Base-by-base conservation (phyloP, 805 yeast species). In the Candida verbasci region DNA sequence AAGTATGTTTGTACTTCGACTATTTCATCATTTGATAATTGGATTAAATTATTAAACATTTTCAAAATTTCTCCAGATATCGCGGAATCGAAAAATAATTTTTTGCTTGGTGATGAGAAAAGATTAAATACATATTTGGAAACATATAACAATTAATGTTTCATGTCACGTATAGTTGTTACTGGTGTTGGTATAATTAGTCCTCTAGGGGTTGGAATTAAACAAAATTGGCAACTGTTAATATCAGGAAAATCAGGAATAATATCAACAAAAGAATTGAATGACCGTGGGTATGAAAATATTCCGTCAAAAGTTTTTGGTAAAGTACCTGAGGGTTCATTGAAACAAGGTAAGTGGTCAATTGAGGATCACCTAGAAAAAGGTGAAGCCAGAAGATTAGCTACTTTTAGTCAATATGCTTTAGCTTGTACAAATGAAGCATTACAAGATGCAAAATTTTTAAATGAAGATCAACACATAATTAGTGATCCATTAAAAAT, bases 151-250 rank as follows among this genome's bases (percentile, higher is more conserved):
- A 28, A 26, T 18, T 35, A 6, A 22, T 14, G 41, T 45, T 46
- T 36, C 66, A 39, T 25, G 35, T 18, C 38, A 40, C 63, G 96
- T 58, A 95, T 91, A 0, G 97, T 91, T 1, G 82, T 91, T 1
- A 93, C 98, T 0, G 98, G 98, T 0, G 54, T 93, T 6, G 97
- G 97, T 0, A 61, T 85, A 18, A 75, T 89, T 1, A 77, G 93
- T 0, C 98, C 98, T 0, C 61, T 93, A 3, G 97, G 97, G 0
- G 78, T 78, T 5, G 89, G 88, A 0, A 72, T 68, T 3, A 49
- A 49, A 11, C 56, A 55, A 10, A 59, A 76, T 3, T 85, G 91
- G 89, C 34, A 53, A 2, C 65, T 64, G 12, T 55, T 84, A 5
- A 48, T 83, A 1, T 59, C 60, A 1, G 68, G 76, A 0, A 55